Evolutionary conservation across 2,329 filamentous ascomycete species (phyloP).

Genomic region (Aspergillus sp.): DNA sequence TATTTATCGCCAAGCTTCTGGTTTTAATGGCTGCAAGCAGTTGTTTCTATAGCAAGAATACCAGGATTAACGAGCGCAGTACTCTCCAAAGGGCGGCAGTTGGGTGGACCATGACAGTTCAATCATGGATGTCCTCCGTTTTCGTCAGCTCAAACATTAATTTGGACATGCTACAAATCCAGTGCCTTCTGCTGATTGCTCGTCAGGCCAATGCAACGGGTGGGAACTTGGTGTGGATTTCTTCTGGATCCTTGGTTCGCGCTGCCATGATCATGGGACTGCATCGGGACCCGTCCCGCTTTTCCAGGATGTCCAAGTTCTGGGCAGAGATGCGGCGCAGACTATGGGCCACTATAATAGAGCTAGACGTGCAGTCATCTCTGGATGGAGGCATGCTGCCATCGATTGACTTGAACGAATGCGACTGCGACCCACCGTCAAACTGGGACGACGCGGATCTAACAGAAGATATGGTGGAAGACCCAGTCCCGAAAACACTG

Average conservation of each 20-base stretch:
- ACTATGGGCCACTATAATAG: conserved; percentile 42
- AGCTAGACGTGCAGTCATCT: conserved; percentile 36
- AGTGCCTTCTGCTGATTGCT: conserved; percentile 29
- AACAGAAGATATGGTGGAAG: conserved; percentile 19
- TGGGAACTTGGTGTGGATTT: conserved; percentile 31
- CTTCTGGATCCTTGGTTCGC: conserved; percentile 35
- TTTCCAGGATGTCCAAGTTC: conserved; percentile 30
- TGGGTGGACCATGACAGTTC: conserved; percentile 33
- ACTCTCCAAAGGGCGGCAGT: conserved; percentile 46
- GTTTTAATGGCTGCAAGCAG: conserved; percentile 38
- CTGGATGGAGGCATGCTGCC: conserved; percentile 30
- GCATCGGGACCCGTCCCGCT: conserved; percentile 33
- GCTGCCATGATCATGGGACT: conserved; percentile 40
- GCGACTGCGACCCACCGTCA: conserved; percentile 31
- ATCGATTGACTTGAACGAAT: conserved; percentile 29
- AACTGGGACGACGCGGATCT: conserved; percentile 36
- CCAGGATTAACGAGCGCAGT: conserved; percentile 14
- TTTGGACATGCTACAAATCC: conserved; percentile 28
- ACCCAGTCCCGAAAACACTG: conserved; percentile 13
- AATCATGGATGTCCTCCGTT: conserved; percentile 28
- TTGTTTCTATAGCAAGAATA: conserved; percentile 34
- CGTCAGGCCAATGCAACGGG: conserved; percentile 26
- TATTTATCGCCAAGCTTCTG: conserved; percentile 44
- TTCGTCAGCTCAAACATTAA: conserved; percentile 26
- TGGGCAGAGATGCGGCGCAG: conserved; percentile 42